A percentile compares a stretch with the other conserved stretches of the same genome.
Evolutionary conservation across 305 asterid species (phyloP).

Genomic region (Fraxinus sp.): DNA sequence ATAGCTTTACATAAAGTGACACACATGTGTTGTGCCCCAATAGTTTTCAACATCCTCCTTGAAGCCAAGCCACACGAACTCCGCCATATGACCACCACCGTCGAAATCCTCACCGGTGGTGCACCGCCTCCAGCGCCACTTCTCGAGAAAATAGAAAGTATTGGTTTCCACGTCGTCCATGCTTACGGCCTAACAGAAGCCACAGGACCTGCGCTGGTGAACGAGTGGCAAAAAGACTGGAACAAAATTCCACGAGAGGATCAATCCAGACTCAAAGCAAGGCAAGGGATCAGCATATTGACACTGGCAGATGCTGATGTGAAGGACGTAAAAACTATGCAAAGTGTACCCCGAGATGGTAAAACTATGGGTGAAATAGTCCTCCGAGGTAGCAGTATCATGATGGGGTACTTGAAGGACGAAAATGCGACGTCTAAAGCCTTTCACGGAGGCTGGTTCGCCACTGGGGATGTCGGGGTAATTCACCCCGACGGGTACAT

Average conservation of each 20-base stretch:
- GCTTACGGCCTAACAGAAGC: conserved; percentile 85
- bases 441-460: conserved; percentile 58
- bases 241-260: conserved; percentile 31
- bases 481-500: conserved; percentile 76
- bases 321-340: conserved; percentile 50
- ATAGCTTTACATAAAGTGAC: conserved; percentile 59
- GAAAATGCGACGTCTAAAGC: conserved; percentile 43
- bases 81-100: conserved; percentile 29
- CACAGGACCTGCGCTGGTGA: conserved; percentile 71
- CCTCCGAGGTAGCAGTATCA: conserved; percentile 64
- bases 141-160: conserved; percentile 45
- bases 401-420: conserved; percentile 72
- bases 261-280: conserved; percentile 47
- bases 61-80: conserved; percentile 53
- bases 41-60: conserved; percentile 57
- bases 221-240: conserved; percentile 76
- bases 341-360: conserved; percentile 61
- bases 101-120: conserved; percentile 68
- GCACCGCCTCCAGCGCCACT: conserved; percentile 74
- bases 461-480: conserved; percentile 75
- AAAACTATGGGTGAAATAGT: conserved; percentile 59
- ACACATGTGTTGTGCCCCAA: conserved; percentile 86
- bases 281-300: conserved; percentile 65
- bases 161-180: conserved; percentile 71
- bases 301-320: conserved; percentile 66